These are phyloP conservation scores for Aureobasidium uvarum DNA, from an alignment of 2,329 filamentous ascomycete species.

Conservation along the genomic window DNA sequence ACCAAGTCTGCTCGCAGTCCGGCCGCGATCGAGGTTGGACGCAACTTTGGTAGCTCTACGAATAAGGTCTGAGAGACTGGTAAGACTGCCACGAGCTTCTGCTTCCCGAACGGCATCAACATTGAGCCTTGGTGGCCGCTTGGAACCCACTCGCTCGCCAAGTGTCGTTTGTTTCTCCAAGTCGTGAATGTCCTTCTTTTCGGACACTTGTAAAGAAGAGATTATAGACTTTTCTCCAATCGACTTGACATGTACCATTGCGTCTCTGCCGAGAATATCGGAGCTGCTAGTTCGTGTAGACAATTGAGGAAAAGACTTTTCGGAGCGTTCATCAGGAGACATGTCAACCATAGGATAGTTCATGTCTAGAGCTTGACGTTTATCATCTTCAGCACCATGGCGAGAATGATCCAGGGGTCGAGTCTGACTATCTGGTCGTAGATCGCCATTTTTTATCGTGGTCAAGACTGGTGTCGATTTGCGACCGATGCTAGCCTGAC, in stretches of 20 bases:
- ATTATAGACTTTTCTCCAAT: neutral
- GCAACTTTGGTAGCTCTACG: conserved; percentile 81
- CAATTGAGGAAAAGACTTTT: neutral
- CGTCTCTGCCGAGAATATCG: conserved; percentile 7
- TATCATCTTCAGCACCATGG: neutral
- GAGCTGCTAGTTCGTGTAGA: conserved; percentile 18
- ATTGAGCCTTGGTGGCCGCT: conserved; percentile 69
- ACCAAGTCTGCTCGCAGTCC: conserved; percentile 59
- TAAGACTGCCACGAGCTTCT: conserved; percentile 83
- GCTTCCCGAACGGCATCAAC: conserved; percentile 78
- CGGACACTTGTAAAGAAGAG: neutral
- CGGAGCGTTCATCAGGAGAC: conserved; percentile 5
- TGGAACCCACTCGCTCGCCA: conserved; percentile 45
- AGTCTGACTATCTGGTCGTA: conserved; percentile 23
- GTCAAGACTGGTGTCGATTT: conserved; percentile 50
- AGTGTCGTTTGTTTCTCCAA: conserved; percentile 36
- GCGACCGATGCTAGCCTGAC: conserved; percentile 51
- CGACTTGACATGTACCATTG: neutral
- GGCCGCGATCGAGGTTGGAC: conserved; percentile 81
- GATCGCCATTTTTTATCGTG: conserved; percentile 48
- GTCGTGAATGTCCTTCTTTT: neutral
- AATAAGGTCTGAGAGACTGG: conserved; percentile 89
- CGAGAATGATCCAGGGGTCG: neutral
- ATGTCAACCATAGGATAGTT: neutral
- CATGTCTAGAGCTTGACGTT: neutral